A percentile compares a stretch with the other conserved stretches of the same genome.
phyloP scores from a whole-genome alignment of 106 monocot species.

The Cymbidium sinense region DNA sequence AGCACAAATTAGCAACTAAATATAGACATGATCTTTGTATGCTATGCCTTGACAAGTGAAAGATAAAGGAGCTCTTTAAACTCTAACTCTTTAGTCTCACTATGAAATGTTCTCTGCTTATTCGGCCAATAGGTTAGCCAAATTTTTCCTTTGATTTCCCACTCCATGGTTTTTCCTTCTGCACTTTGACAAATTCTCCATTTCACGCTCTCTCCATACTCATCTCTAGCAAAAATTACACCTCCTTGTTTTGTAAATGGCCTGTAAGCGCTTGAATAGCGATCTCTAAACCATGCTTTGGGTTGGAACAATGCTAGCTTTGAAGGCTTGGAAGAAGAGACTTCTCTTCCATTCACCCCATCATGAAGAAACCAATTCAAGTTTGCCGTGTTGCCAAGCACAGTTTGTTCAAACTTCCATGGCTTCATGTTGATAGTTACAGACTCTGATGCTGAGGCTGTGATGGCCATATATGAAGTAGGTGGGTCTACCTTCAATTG shows the following conservation, averaged over 20 bases:
- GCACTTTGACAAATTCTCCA: conserved; percentile 52
- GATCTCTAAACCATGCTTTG: conserved; percentile 55
- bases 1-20: neutral
- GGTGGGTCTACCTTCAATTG: conserved; percentile 55
- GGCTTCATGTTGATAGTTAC: conserved; percentile 54
- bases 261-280: conserved; percentile 56
- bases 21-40: neutral
- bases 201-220: conserved; percentile 68
- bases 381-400: conserved; percentile 38
- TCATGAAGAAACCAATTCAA: conserved; percentile 78
- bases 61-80: conserved; percentile 4
- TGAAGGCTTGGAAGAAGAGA: conserved; percentile 61
- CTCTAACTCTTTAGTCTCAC: neutral
- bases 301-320: conserved; percentile 51
- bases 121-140: conserved; percentile 41
- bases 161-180: conserved; percentile 30
- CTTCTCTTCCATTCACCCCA: conserved; percentile 53
- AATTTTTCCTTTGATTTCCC: conserved; percentile 32
- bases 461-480: conserved; percentile 34
- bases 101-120: conserved; percentile 11
- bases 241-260: conserved; percentile 83
- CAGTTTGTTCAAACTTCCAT: conserved; percentile 85
- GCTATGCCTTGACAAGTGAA: neutral
- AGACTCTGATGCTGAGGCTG: conserved; percentile 38
- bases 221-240: conserved; percentile 73